Percentiles rank a stretch among this genome's conserved stretches.
These are phyloP conservation scores for Bauhinia variegata DNA, from an alignment of 306 rosid genomes.

Conservation along the genomic window DNA sequence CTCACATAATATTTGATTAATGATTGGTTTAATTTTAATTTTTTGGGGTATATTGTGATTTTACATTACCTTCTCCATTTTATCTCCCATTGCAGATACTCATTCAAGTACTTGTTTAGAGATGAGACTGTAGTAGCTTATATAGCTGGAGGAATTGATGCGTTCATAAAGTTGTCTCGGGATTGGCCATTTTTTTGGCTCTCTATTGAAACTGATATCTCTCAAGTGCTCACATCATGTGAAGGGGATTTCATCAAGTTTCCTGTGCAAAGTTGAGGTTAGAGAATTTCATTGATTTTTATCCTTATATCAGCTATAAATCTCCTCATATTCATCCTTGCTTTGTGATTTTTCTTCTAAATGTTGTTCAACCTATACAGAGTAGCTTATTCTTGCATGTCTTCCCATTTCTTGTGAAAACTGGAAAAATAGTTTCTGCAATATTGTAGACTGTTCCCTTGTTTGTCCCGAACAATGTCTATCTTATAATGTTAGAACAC, in stretches of 20 bases:
- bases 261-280: conserved; percentile 74
- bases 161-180: conserved; percentile 64
- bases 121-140: conserved; percentile 73
- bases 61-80: conserved; percentile 11
- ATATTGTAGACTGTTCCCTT: neutral
- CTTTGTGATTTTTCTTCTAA: conserved; percentile 13
- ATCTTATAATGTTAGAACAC: too few species aligned
- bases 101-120: conserved; percentile 62
- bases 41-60: conserved; percentile 1
- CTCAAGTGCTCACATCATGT: conserved; percentile 60
- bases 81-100: conserved; percentile 53
- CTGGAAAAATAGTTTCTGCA: conserved; percentile 11
- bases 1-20: neutral
- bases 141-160: conserved; percentile 68
- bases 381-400: conserved; percentile 12
- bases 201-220: conserved; percentile 69
- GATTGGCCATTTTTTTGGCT: conserved; percentile 69
- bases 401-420: conserved; percentile 23
- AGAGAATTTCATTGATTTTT: conserved; percentile 25
- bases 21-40: too few species aligned
- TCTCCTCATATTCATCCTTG: conserved; percentile 1
- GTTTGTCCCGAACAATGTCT: neutral
- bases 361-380: conserved; percentile 10
- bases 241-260: conserved; percentile 56
- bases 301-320: conserved; percentile 5